Base-by-base conservation (phyloP, 1,284 basidiomycete genomes). In the Thelephora terrestris region DNA sequence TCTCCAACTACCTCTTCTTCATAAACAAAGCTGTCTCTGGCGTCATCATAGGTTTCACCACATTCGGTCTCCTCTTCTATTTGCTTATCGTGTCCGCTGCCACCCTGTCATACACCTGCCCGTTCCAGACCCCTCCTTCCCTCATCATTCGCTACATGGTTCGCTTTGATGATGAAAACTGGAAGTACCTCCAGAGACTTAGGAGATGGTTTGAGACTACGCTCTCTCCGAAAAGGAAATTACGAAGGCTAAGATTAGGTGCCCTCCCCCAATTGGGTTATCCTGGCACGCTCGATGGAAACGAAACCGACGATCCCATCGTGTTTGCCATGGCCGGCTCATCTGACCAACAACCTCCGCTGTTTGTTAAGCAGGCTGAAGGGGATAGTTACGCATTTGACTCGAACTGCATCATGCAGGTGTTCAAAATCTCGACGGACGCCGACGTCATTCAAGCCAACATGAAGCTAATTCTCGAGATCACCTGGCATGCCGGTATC, bases 81-180 rank as follows among this genome's bases (percentile, higher is more conserved):
- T 3, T 17, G 14, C 27, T 46, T 12, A n/a, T n/a, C n/a, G n/a
- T n/a, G n/a, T n/a, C n/a, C n/a, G n/a, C n/a, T n/a, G n/a, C n/a
- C n/a, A n/a, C 38, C 9, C 14, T 40, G n/a, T 47, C 27, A 35
- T 17, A 16, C 14, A 23, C 20, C 29, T 47, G 47, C 40, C 47
- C 47, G 9, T 47, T 47, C 47, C 47, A 47, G 34, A 47, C 47
- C 7, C 47, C 43, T 35, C 14, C 37, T 34, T 37, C 35, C 20
- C 35, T 37, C 35, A 16, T 37, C 16, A 2, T 37, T 16, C 35
- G 35, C 5, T 37, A 37, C 35, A 16, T 5, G 20, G 20, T 37
- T 18, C 35, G 5, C 5, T 16, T 37, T 5, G 16, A 37, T 37
- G 35, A 5, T 16, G 20, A 37, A 37, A 3, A 2, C 35, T 16